A percentile compares a stretch with the other conserved stretches of the same genome.
phyloP scores from a whole-genome alignment of 1,139 yeast genomes.

The Lodderomyces jiufengensis region DNA sequence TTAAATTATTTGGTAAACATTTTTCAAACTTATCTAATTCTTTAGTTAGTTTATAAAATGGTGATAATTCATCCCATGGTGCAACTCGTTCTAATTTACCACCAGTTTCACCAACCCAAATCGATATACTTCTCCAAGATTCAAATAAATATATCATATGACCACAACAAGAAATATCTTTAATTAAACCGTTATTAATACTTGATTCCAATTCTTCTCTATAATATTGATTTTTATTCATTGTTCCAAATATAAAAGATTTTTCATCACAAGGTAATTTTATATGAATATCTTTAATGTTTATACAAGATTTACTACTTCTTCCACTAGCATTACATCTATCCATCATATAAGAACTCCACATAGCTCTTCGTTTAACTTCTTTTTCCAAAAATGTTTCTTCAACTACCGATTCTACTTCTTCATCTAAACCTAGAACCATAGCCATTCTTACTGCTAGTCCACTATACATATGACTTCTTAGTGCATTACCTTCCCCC shows the following conservation, averaged over 20 bases:
- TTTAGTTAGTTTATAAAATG: slow-evolving; percentile 20
- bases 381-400: slow-evolving; percentile 22
- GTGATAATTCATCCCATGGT: slow-evolving; percentile 26
- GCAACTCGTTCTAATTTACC: slow-evolving; percentile 24
- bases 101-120: slow-evolving; percentile 33
- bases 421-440: slow-evolving; percentile 32
- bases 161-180: slow-evolving; percentile 20
- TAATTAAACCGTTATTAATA: slow-evolving; percentile 7
- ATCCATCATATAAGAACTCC: slow-evolving; percentile 44
- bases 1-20: slow-evolving; percentile 22
- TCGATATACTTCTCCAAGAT: slow-evolving; percentile 30
- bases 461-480: slow-evolving; percentile 36
- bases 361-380: slow-evolving; percentile 32
- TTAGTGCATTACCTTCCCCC: slow-evolving; percentile 38
- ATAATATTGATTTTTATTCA: slow-evolving; percentile 13
- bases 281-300: slow-evolving; percentile 22
- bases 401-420: slow-evolving; percentile 9
- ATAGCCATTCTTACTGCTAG: slow-evolving; percentile 40
- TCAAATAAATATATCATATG: slow-evolving; percentile 29
- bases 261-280: slow-evolving; percentile 23
- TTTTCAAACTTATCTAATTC: slow-evolving; percentile 20
- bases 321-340: slow-evolving; percentile 37
- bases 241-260: slow-evolving; percentile 23
- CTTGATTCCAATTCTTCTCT: slow-evolving; percentile 13
- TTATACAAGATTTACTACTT: slow-evolving; percentile 29